Base-by-base conservation (phyloP, 331 rosid species). In the Malus hybrid region DNA sequence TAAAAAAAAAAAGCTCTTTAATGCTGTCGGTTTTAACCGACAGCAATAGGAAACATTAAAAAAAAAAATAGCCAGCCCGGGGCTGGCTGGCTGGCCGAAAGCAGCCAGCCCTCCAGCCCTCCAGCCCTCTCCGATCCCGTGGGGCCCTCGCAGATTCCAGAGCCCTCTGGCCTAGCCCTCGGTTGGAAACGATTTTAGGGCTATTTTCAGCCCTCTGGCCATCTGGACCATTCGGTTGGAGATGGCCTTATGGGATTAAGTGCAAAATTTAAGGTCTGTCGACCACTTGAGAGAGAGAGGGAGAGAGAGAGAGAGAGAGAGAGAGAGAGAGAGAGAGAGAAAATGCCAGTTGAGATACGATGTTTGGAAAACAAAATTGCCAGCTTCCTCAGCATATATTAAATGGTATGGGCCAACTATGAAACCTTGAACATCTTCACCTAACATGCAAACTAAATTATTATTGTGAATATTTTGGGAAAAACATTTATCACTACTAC, bases 361-460 rank as follows among this genome's bases (percentile, higher is more conserved):
- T 65, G 55, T 52, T 74, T 71, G 46, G n/a, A 19, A 11, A 50
- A 56, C 28, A 52, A 71, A 52, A 32, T 60, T 79, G 82, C 56
- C 74, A 44, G 70, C 57, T n/a, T 46, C 60, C 24, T 73, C 48
- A 31, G 27, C 72, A 22, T 18, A 15, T 50, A 19, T 61, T 73
- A 10, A 67, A 79, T 74, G 32, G 20, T 46, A 46, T 79, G 79
- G 67, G 76, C 68, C 79, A 68, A 70, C 56, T 44, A 3, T 29
- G 72, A 59, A 15, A 50, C 71, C 77, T 59, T 46, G 55, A 61
- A 67, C 76, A 50, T 61, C 65, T 57, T 69, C 68, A 80, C 73
- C 83, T 36, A 67, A 79, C 67, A 32, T 67, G 80, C 39, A 69
- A 52, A 27, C 62, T 80, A 32, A 80, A 39, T 9, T 8, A 80